phyloP scores from a whole-genome alignment of 2,329 filamentous ascomycete genomes.

The Colletotrichum euphorbiae region DNA sequence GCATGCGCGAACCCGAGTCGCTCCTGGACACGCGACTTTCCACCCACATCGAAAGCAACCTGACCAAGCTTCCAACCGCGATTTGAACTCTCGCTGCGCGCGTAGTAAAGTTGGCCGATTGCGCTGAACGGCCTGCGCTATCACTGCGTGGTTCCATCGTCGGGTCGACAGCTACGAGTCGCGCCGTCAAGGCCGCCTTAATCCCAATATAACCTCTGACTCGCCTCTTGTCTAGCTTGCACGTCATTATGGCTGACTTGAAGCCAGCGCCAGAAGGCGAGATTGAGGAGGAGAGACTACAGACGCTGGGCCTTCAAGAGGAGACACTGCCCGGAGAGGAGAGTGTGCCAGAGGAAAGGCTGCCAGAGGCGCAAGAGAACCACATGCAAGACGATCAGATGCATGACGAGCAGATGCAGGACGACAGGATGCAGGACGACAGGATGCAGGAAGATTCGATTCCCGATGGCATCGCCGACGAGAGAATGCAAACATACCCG shows the following conservation, averaged over 20 bases:
- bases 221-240: too few relatives aligned
- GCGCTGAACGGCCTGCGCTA: too few relatives aligned
- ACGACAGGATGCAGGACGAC: neutral
- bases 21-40: conserved; percentile 2
- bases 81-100: neutral
- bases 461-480: conserved; percentile 29
- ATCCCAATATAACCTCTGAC: too few relatives aligned
- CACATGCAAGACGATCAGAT: conserved; percentile 1
- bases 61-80: neutral
- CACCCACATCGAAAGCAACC: neutral
- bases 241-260: conserved; percentile 13
- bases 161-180: too few relatives aligned
- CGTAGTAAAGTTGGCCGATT: too few relatives aligned
- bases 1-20: conserved; percentile 25
- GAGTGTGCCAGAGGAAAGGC: neutral
- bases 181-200: too few relatives aligned
- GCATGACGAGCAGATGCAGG: neutral
- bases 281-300: conserved; percentile 30
- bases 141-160: too few relatives aligned
- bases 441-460: conserved; percentile 11
- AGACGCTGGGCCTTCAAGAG: conserved; percentile 19
- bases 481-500: conserved; percentile 33
- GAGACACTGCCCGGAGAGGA: neutral
- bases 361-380: neutral
- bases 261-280: conserved; percentile 29